Evolutionary conservation across 768 basidiomycete genomes (phyloP), one percentile per base, ranked within the genome.

Genomic region (Rhodotorula kratochvilovae): DNA sequence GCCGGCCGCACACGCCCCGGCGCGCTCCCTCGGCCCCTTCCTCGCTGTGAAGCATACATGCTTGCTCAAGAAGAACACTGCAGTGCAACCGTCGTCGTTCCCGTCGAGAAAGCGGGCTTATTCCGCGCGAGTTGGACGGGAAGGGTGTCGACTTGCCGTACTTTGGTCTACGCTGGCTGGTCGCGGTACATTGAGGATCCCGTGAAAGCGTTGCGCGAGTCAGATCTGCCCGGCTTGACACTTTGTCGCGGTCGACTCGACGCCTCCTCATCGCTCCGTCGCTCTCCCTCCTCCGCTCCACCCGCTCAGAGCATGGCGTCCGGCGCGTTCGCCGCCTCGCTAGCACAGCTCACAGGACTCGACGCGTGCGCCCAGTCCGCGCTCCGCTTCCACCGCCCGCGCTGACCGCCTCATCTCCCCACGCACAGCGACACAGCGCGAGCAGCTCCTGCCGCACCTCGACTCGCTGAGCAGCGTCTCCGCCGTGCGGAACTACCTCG

Each of bases 271-370:
- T 6, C 23, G 23, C 23, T 23, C 10, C 6, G 7, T 50, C n/a
- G 11, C 25, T 58, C 39, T 27, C 11, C 12, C 12, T 58, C n/a
- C 15, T 27, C 36, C 2, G 2, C 25, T 8, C 23, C 35, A 10
- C 25, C 3, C 33, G 8, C 23, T 12, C 13, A 10, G 5, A 13
- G 16, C 12, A 59, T 59, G 58, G 58, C 42, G 8, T 3, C 58
- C 7, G 25, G n/a, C 16, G 39, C 58, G 16, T 48, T 61, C 25
- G 63, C 58, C 0, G 29, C 69, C 4, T 57, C 55, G 48, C 51
- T 70, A 6, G 69, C 63, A 12, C 69, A 64, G 39, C 62, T 72
- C 31, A 67, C 66, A 27, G 70, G 70, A 16, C 70, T 72, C 53
- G 70, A 35, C 36, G 61, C n/a, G 21, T 57, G 33, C 35, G 27